These are phyloP conservation scores for Trichoderma cornu-damae DNA, from an alignment of 2,329 filamentous ascomycete species.

Conservation along the genomic window DNA sequence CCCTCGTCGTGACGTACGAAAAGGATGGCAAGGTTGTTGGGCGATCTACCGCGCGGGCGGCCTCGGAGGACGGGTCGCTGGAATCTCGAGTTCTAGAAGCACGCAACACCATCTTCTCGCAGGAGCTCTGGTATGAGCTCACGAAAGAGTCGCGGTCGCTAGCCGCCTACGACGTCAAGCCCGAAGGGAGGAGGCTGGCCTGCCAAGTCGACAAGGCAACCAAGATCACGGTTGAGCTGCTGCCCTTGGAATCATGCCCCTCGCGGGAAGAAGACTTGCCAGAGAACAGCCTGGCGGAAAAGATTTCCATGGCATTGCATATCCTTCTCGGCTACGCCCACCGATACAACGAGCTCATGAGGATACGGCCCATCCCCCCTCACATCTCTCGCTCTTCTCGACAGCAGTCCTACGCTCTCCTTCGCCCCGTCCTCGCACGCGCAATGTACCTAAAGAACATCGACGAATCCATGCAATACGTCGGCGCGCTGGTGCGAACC, in stretches of 20 bases:
- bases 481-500: constrained; percentile 40
- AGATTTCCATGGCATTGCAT: constrained; percentile 61
- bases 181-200: constrained; percentile 53
- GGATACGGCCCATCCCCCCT: constrained; percentile 53
- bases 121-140: constrained; percentile 88
- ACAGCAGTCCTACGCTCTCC: constrained; percentile 44
- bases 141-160: constrained; percentile 73
- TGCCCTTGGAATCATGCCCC: constrained; percentile 48
- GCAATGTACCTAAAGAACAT: constrained; percentile 42
- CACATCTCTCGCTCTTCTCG: constrained; percentile 35
- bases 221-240: constrained; percentile 61
- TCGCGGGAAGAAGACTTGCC: constrained; percentile 31
- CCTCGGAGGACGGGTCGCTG: constrained; percentile 50
- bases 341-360: constrained; percentile 63
- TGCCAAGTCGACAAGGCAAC: constrained; percentile 49
- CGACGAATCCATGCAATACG: constrained; percentile 36
- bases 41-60: constrained; percentile 45
- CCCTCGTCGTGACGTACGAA: constrained; percentile 63
- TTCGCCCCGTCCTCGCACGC: constrained; percentile 49
- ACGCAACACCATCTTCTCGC: constrained; percentile 71
- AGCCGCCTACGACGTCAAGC: constrained; percentile 63
- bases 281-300: constrained; percentile 55
- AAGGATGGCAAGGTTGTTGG: constrained; percentile 55
- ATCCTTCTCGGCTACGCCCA: constrained; percentile 77
- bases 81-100: constrained; percentile 68